Evolutionary conservation across 257 asterid genomes (phyloP), one percentile per base, ranked within the genome.

Genomic region (Solanum stenotomum): DNA sequence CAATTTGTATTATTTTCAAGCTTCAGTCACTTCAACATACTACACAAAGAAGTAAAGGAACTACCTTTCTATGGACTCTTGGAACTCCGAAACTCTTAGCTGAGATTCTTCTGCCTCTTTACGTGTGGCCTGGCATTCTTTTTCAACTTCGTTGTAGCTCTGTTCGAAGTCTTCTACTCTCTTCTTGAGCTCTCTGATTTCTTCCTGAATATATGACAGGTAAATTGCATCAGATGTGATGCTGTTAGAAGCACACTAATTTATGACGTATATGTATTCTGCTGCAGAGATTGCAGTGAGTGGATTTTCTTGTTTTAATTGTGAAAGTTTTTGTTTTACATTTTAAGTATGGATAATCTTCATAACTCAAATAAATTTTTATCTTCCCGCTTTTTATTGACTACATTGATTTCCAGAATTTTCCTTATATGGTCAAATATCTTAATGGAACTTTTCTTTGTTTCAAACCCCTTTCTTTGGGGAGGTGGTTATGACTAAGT

Each of bases 41-140:
- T 82, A 29, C 70, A 18, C 42, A 82, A 15, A 79, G 85, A 49
- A 49, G 37, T 49, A 49, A 49, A 44, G 16, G 67, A 38, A 76
- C 72, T 93, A 95, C 99, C 99, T 94, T 89, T 95, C 98, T 70
- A 96, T 94, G 88, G 92, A 90, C 90, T 96, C 98, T 88, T 94
- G 98, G 89, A 96, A 94, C 91, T 95, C 92, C 86, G 90, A 89
- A 82, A 89, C 93, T 92, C 87, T 94, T 87, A 76, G 90, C 87
- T 93, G 98, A 72, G 98, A 93, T 90, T 94, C 98, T 87, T 94
- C 95, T 89, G 94, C 95, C 89, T 95, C 99, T 90, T 78, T 92
- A 40, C 91, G 90, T 89, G 95, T 92, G 86, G 87, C 93, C 83
- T 91, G 94, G 82, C 93, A 94, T 89, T 95, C 94, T 82, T 90